These are phyloP conservation scores for Musa acuminata DNA, from an alignment of 176 grass and related monocot genomes.

Conservation along the genomic window DNA sequence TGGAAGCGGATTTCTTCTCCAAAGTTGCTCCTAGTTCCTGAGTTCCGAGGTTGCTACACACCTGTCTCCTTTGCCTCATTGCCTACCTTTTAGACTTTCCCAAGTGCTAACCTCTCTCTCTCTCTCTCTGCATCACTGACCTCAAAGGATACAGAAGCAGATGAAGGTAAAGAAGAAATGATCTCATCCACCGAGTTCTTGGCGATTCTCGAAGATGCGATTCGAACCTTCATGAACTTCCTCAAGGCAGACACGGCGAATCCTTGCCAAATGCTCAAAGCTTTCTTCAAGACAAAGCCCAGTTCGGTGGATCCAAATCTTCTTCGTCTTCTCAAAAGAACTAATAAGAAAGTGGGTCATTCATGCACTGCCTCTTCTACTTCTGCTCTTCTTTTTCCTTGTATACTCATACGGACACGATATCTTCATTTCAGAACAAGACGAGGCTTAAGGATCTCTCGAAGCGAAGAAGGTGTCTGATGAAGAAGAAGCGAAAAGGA, in stretches of 20 bases:
- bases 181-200: slow-evolving; percentile 76
- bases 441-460: slow-evolving; percentile 57
- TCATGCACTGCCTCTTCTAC: not conserved
- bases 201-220: slow-evolving; percentile 52
- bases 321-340: slow-evolving; percentile 4
- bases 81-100: not conserved
- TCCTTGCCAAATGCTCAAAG: slow-evolving; percentile 53
- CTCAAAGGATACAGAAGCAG: not conserved
- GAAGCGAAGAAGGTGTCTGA: slow-evolving; percentile 48
- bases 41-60: slow-evolving; percentile 50
- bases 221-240: slow-evolving; percentile 83
- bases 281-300: not conserved
- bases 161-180: slow-evolving; percentile 58
- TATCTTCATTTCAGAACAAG: slow-evolving; percentile 56
- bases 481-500: slow-evolving; percentile 43
- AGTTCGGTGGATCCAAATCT: not conserved
- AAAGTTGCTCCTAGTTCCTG: slow-evolving; percentile 72
- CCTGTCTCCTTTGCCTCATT: not conserved
- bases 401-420: no score
- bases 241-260: slow-evolving; percentile 57
- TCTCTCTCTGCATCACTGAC: not conserved
- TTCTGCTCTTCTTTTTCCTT: not conserved
- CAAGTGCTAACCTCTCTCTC: not conserved
- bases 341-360: slow-evolving; percentile 6
- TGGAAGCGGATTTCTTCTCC: slow-evolving; percentile 65